Evolutionary conservation across 805 yeast genomes (phyloP), one percentile per base, ranked within the genome.

Genomic region (Kazachstania kunashirensis): DNA sequence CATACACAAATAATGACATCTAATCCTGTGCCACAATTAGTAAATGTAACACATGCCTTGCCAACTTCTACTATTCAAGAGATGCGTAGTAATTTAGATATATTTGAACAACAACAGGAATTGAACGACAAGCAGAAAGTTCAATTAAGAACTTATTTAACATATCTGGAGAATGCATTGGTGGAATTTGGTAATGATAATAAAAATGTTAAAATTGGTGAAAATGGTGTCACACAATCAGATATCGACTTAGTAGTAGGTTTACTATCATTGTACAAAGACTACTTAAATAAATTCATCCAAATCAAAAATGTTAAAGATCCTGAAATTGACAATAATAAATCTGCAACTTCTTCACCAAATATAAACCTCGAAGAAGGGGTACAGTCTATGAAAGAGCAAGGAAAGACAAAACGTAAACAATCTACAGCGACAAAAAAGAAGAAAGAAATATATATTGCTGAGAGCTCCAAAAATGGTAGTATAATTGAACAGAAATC

Each of bases 21-120:
- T 15, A 34, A 43, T 26, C 52, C 52, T 12, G 49, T 55, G 24
- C 62, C 61, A 18, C 59, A 56, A 40, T 34, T 45, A 36, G 57
- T 57, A 30, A 49, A 57, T 37, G 54, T 57, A 13, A 43, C 54
- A 27, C 55, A 57, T 39, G 55, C 60, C 6, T 45, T 57, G 37
- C 53, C 50, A 31, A 49, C 60, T 11, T 34, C 46, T 13, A 42
- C 48, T 11, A 46, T 57, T 13, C 53, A 55, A 32, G 48, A 51
- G 38, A 53, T 57, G 18, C 49, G 58, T 10, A 26, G 15, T 15
- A 30, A 12, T 5, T 9, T 30, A 6, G 33, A 30, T 14, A 19
- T 8, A 8, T 13, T 30, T 10, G 12, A 19, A 20, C 5, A 30
- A 5, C 6, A n/a, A 17, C 6, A n/a, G 4, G 14, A n/a, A 13